Evolutionary conservation across 225 moss, liverwort and hornwort species (phyloP).

Genomic region (Pleurozium schreberi): DNA sequence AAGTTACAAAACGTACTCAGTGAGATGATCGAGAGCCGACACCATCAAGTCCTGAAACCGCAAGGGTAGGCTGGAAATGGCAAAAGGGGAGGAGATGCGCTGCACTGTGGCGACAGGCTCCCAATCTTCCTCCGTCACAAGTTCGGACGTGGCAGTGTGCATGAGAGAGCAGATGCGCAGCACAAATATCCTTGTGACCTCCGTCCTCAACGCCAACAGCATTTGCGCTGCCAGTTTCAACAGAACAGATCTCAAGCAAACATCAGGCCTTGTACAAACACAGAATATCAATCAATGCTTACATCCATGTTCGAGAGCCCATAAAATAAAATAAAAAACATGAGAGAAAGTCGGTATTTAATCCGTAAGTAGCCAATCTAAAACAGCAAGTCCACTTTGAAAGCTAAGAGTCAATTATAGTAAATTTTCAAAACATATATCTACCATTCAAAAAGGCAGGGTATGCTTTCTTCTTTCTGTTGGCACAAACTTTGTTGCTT

Average conservation of each 20-base stretch:
- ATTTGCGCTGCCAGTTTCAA: conserved; percentile 69
- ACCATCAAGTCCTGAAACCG: conserved; percentile 78
- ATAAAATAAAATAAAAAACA: background rate
- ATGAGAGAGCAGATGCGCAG: conserved; percentile 79
- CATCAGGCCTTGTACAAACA: background rate
- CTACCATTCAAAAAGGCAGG: background rate
- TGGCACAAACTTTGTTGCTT: background rate
- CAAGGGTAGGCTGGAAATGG: conserved; percentile 79
- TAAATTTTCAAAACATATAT: background rate
- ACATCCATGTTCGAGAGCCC: background rate
- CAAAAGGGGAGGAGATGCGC: conserved; percentile 62
- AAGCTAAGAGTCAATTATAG: background rate
- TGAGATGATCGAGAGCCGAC: conserved; percentile 77
- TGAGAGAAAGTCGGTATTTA: background rate
- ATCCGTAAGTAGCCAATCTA: background rate
- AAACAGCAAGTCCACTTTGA: background rate
- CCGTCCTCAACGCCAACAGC: conserved; percentile 71
- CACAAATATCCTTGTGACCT: conserved; percentile 83
- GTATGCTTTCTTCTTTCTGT: background rate
- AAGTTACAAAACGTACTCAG: conserved; percentile 33
- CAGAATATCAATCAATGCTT: background rate
- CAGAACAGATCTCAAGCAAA: background rate
- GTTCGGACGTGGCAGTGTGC: conserved; percentile 70
- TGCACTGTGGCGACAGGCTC: conserved; percentile 80
- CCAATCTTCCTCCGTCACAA: conserved; percentile 84